phyloP scores from a whole-genome alignment of 2,329 filamentous ascomycete genomes.

The Cercospora brassicicola region DNA sequence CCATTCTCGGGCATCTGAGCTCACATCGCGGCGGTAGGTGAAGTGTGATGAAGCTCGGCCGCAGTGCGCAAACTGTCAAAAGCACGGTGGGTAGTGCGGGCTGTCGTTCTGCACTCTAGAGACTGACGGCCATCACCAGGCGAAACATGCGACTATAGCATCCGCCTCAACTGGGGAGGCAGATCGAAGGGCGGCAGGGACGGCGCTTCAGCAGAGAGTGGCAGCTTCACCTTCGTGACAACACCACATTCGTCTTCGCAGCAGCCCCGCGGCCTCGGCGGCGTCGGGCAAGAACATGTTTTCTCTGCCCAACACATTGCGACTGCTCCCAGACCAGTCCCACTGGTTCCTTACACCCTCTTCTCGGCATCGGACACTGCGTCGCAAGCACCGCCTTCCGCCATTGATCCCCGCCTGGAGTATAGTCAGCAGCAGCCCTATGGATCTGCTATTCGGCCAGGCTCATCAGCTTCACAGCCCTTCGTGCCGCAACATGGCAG shows the following conservation, averaged over 20 bases:
- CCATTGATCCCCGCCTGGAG: conserved; percentile 27
- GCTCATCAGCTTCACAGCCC: background rate
- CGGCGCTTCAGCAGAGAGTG: conserved; percentile 28
- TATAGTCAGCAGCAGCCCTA: conserved; percentile 14
- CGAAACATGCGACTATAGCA: conserved; percentile 76
- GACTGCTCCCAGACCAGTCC: conserved; percentile 20
- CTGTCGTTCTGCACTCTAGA: conserved; percentile 48
- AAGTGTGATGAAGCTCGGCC: conserved; percentile 82
- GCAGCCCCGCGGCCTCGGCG: conserved; percentile 12
- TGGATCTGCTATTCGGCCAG: background rate
- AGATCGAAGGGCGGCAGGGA: conserved; percentile 58
- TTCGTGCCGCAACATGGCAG: background rate
- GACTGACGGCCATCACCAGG: background rate
- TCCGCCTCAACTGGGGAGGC: conserved; percentile 78
- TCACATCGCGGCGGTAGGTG: conserved; percentile 41
- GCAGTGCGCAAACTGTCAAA: conserved; percentile 69
- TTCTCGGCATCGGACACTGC: background rate
- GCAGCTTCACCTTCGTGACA: conserved; percentile 36
- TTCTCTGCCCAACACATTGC: conserved; percentile 39
- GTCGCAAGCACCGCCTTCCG: background rate
- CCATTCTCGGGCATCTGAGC: background rate
- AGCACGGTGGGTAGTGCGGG: conserved; percentile 58
- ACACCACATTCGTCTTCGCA: conserved; percentile 15
- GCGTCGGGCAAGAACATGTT: conserved; percentile 33
- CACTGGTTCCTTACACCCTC: background rate